Conservation (phyloP, 2,329 filamentous ascomycete species). For the Ascochyta koolunga region DNA sequence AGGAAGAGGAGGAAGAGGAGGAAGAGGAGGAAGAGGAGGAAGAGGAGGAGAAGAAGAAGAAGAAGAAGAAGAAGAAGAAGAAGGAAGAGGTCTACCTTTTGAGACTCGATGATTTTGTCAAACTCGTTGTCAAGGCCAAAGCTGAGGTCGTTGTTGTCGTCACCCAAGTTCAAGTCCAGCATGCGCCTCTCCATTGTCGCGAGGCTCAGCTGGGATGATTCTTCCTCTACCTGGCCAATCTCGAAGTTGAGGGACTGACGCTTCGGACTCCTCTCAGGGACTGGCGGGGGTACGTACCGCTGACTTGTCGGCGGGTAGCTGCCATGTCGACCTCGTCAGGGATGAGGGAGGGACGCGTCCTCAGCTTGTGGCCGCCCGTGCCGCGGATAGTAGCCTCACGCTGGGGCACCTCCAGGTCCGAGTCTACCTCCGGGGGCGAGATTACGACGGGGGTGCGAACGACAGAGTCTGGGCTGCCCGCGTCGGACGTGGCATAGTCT, state of each 20-base stretch:
- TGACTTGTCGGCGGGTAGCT: constrained; percentile 82
- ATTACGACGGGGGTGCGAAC: constrained; percentile 72
- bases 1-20: constrained; percentile 43
- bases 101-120: constrained; percentile 89
- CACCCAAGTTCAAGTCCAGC: constrained; percentile 79
- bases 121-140: constrained; percentile 92
- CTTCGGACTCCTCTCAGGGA: constrained; percentile 47
- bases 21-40: constrained; percentile 45
- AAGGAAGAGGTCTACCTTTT: constrained; percentile 78
- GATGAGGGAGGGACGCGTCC: constrained; percentile 86
- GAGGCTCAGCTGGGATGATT: constrained; percentile 36
- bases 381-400: constrained; percentile 87
- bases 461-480: constrained; percentile 84
- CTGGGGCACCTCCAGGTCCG: constrained; percentile 75
- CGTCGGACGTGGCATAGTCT: constrained; percentile 60
- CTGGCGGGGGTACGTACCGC: constrained; percentile 66
- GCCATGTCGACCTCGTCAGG: constrained; percentile 87
- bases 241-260: constrained; percentile 46
- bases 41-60: constrained; percentile 44
- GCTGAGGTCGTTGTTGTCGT: constrained; percentile 72
- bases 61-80: too few species aligned
- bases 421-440: constrained; percentile 48
- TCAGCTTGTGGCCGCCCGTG: constrained; percentile 76
- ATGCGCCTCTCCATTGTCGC: constrained; percentile 54
- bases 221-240: constrained; percentile 42